Conservation (phyloP, 192 early-diverging fungal species). For the Mycoemilia scoparia region DNA sequence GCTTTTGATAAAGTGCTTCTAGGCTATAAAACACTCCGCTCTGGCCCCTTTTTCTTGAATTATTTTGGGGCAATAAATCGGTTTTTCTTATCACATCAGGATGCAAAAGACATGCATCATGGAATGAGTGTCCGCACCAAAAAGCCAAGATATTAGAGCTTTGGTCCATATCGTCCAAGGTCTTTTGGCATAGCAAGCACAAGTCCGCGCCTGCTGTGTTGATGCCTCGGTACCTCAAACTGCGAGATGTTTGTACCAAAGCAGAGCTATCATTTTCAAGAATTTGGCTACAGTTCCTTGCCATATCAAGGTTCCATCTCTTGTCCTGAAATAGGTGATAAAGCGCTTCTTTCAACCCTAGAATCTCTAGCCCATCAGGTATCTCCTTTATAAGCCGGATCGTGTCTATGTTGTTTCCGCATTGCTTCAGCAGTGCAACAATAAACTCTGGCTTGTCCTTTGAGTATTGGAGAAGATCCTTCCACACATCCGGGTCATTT, state of each 20-base stretch:
- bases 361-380: constrained; percentile 59
- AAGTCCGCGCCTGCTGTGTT: constrained; percentile 28
- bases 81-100: constrained; percentile 29
- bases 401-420: constrained; percentile 73
- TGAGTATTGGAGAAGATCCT: constrained; percentile 81
- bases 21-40: no score
- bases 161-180: constrained; percentile 19
- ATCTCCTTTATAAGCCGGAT: constrained; percentile 62
- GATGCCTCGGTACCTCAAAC: constrained; percentile 47
- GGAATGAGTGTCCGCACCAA: constrained; percentile 82
- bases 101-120: constrained; percentile 63
- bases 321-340: constrained; percentile 84
- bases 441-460: constrained; percentile 98
- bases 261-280: constrained; percentile 70
- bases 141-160: constrained; percentile 42
- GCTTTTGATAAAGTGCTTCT: no score
- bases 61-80: no score
- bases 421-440: constrained; percentile 74
- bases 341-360: constrained; percentile 59
- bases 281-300: constrained; percentile 82
- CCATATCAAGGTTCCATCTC: constrained; percentile 74
- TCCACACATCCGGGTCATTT: constrained; percentile 88
- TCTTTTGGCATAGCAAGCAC: constrained; percentile 16
- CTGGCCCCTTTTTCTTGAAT: no score
- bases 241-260: constrained; percentile 49